Conservation (phyloP, 140 eudicot genomes). For the Oenanthe javanica region DNA sequence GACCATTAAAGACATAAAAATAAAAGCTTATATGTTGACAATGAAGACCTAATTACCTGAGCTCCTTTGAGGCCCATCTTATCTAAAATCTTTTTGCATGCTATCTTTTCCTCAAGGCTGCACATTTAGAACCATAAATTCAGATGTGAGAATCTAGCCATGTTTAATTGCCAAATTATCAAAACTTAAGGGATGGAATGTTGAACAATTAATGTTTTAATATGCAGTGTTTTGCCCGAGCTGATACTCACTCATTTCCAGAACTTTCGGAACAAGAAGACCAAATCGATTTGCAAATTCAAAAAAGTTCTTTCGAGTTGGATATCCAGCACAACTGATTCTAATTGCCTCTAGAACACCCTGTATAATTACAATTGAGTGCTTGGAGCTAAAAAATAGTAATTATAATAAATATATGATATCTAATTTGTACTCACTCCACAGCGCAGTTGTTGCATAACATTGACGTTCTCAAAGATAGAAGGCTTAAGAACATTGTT, state of each 20-base stretch:
- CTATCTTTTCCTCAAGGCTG: slow-evolving; percentile 79
- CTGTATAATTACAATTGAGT: slow-evolving; percentile 26
- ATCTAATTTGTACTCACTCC: slow-evolving; percentile 64
- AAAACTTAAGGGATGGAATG: not conserved
- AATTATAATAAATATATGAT: not conserved
- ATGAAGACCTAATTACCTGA: slow-evolving; percentile 45
- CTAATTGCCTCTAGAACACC: slow-evolving; percentile 99
- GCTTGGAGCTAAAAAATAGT: not conserved
- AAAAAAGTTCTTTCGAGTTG: slow-evolving; percentile 76
- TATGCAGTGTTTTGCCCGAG: not conserved
- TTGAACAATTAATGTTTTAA: not conserved
- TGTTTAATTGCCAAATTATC: not conserved
- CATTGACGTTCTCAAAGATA: slow-evolving; percentile 78
- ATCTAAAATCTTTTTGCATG: slow-evolving; percentile 80
- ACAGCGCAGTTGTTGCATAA: slow-evolving; percentile 92
- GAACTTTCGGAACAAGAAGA: slow-evolving; percentile 80
- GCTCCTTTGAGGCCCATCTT: slow-evolving; percentile 67
- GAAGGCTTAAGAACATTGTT: slow-evolving; percentile 88
- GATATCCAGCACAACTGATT: slow-evolving; percentile 98
- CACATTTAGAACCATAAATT: slow-evolving; percentile 22
- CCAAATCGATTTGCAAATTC: slow-evolving; percentile 77
- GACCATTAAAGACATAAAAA: not conserved
- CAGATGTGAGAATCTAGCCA: slow-evolving; percentile 4
- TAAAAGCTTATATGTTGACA: not conserved
- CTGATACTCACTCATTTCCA: slow-evolving; percentile 58